A percentile compares a stretch with the other conserved stretches of the same genome.
These are phyloP conservation scores for Hypomontagnella submonticulosa DNA, from an alignment of 495 filamentous ascomycete species.

Conservation along the genomic window DNA sequence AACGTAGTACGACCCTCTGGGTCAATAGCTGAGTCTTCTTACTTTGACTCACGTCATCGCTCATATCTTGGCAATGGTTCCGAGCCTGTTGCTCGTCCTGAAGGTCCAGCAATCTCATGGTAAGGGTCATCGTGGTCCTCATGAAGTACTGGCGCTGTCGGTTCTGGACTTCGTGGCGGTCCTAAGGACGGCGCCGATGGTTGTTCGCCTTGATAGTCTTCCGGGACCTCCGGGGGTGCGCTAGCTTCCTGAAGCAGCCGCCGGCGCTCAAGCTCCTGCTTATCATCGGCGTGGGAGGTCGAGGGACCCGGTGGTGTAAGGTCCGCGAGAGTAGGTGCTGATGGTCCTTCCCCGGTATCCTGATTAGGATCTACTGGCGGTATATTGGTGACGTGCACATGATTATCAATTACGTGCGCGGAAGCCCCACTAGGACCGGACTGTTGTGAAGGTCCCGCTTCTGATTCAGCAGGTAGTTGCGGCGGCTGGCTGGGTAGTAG, in stretches of 20 bases:
- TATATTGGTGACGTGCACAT: constrained; percentile 41
- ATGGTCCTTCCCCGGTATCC: constrained; percentile 47
- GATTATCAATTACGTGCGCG: constrained; percentile 43
- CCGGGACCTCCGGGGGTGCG: constrained; percentile 67
- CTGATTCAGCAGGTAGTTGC: constrained; percentile 47
- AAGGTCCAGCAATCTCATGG: constrained; percentile 38
- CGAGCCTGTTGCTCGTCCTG: constrained; percentile 21
- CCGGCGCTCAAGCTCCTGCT: constrained; percentile 83
- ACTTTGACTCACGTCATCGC: constrained; percentile 43
- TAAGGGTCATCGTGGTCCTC: constrained; percentile 68
- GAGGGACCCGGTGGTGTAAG: constrained; percentile 49
- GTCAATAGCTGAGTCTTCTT: neutral
- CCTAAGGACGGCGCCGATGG: constrained; percentile 31
- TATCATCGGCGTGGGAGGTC: constrained; percentile 72
- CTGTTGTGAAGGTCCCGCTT: constrained; percentile 61
- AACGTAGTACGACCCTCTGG: neutral
- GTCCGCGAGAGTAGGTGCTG: constrained; percentile 60
- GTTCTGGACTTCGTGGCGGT: constrained; percentile 46
- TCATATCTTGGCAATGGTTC: constrained; percentile 61
- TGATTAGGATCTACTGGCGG: constrained; percentile 7
- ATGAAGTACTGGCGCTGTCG: constrained; percentile 73
- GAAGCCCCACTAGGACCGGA: constrained; percentile 38
- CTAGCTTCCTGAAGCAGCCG: constrained; percentile 78
- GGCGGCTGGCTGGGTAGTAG: constrained; percentile 78
- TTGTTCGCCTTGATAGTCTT: constrained; percentile 56